Base-by-base conservation (phyloP, 2,329 filamentous ascomycete species). In the Myrmaecium sp. region DNA sequence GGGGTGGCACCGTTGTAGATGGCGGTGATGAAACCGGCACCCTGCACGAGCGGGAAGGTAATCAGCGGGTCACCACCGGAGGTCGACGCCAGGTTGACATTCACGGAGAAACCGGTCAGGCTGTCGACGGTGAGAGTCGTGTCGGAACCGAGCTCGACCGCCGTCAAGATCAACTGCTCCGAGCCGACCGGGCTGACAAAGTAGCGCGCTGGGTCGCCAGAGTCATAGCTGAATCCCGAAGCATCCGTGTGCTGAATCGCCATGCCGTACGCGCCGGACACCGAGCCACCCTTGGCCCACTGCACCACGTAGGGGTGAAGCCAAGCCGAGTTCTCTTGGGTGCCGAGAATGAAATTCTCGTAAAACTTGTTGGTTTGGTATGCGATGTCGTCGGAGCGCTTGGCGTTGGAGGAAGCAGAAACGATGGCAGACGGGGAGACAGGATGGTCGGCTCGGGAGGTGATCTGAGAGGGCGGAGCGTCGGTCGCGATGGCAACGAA, bases 131-230 rank as follows among this genome's bases (percentile, higher is more conserved):
- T 64, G 13, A 74, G 47, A 7, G 58, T 49, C 0, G 80, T 82
- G 11, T 55, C 60, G 2, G 52, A 44, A 1, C 63, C 66, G 6
- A 98, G 63, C 42, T 93, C 83, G 6, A 59, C 56, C 4, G 84
- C 84, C 1, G 83, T 91, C 9, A 95, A 55, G 20, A 82, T 67
- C 19, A 95, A 50, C 3, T 81, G 81, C 41, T 91, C 75, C 11
- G 93, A 76, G 0, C 81, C 80, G 27, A 89, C 58, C 0, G 89
- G 86, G 38, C 80, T 86, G 42, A 81, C 66, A 42, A 79, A 95
- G 47, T 76, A 94, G 15, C 64, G 54, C 32, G 62, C 60, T 4
- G 62, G 36, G 11, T 34, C 37, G 14, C 18, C n/a, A 54, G 57
- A 4, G 8, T 79, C 81, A 38, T 66, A 75, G 17, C 21, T 33